Evolutionary conservation across 192 early-diverging fungal species (phyloP).

Genomic region (Coemansia sp.): DNA sequence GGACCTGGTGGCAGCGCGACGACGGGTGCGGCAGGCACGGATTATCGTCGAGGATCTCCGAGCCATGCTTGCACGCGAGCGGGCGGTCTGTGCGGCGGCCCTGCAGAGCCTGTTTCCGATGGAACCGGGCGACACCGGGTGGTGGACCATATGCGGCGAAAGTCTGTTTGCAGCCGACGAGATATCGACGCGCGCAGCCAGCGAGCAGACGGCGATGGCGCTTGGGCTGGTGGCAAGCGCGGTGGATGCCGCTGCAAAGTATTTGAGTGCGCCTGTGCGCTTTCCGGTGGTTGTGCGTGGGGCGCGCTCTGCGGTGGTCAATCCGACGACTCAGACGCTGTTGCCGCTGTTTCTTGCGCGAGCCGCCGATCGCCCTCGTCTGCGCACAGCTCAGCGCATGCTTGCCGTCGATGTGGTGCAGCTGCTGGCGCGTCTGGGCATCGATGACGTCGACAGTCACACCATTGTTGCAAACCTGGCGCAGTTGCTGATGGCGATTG

Average conservation of each 20-base stretch:
- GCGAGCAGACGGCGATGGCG: conserved; percentile 28
- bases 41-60: conserved; percentile 46
- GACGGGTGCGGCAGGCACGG: conserved; percentile 31
- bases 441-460: conserved; percentile 11
- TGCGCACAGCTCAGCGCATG: conserved; percentile 14
- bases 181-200: neutral
- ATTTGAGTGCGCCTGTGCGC: conserved; percentile 18
- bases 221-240: conserved; percentile 24
- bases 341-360: conserved; percentile 30
- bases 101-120: conserved; percentile 20
- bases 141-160: conserved; percentile 44
- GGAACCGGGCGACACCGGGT: conserved; percentile 14
- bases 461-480: conserved; percentile 16
- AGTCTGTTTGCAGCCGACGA: neutral
- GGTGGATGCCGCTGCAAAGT: conserved; percentile 17
- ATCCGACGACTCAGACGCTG: conserved; percentile 7
- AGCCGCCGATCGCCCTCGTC: conserved; percentile 6
- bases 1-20: neutral
- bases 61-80: conserved; percentile 42
- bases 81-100: conserved; percentile 1
- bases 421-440: conserved; percentile 20
- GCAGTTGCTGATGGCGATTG: conserved; percentile 41
- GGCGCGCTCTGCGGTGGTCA: conserved; percentile 20
- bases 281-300: conserved; percentile 29
- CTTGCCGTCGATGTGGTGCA: conserved; percentile 28